Evolutionary conservation across 2,329 filamentous ascomycete genomes (phyloP).

Genomic region (Elsinoe batatas): DNA sequence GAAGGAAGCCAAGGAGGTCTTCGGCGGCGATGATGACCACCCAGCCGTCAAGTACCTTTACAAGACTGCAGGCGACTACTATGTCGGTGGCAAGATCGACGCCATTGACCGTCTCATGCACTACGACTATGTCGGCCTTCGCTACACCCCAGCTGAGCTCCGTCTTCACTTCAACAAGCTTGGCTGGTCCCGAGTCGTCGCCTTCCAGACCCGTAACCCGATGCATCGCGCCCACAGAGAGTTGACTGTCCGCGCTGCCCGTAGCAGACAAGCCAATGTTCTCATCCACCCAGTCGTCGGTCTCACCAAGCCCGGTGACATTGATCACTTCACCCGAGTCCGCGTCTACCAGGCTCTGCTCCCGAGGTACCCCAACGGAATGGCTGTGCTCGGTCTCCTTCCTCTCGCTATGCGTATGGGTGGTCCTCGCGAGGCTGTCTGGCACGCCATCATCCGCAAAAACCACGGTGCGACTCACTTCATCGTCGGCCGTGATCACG

Average conservation of each 20-base stretch:
- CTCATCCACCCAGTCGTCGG: constrained; percentile 98
- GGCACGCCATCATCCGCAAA: constrained; percentile 99
- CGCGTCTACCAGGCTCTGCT: constrained; percentile 97
- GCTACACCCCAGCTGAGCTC: constrained; percentile 91
- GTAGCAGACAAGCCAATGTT: constrained; percentile 92
- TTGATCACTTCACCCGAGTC: constrained; percentile 98
- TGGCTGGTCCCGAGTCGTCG: constrained; percentile 93
- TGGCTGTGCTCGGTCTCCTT: constrained; percentile 91
- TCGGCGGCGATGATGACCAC: constrained; percentile 83
- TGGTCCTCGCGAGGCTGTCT: constrained; percentile 94
- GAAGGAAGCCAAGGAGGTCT: constrained; percentile 87
- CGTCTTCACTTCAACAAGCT: constrained; percentile 98
- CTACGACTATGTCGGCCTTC: constrained; percentile 95
- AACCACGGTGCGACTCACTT: constrained; percentile 99
- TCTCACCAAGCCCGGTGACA: constrained; percentile 97
- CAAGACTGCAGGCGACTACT: constrained; percentile 72
- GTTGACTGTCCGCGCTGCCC: constrained; percentile 91
- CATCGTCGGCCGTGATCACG: constrained; percentile 97
- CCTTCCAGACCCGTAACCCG: constrained; percentile 97
- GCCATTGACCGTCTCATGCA: constrained; percentile 92
- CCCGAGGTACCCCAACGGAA: constrained; percentile 95
- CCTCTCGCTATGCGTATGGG: constrained; percentile 99
- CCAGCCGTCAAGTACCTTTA: constrained; percentile 87
- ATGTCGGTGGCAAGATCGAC: constrained; percentile 91
- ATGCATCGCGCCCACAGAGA: constrained; percentile 99